Evolutionary conservation across 1,139 yeast species (phyloP), one percentile per base, ranked within the genome.

Genomic region (Kluyveromyces marxianus): DNA sequence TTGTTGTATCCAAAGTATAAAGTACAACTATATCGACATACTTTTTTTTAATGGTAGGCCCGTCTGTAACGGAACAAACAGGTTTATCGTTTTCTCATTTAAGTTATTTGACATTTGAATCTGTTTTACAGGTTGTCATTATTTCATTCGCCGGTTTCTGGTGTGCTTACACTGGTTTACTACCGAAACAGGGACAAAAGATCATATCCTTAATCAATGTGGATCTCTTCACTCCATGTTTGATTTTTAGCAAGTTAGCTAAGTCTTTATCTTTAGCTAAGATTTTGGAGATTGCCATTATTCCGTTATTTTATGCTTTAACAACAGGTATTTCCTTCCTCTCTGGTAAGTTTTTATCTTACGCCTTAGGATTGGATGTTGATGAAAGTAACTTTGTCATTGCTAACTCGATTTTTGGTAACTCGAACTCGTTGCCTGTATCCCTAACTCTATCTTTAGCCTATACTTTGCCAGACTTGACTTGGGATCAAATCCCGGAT

Each of bases 361-460:
- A 54, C 14, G 52, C 76, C 41, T 60, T 83, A 46, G 60, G 60
- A 3, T 68, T 83, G 54, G 81, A 82, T 52, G 77, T 70, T 31
- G 77, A 83, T 6, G 90, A 83, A 63, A 63, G 82, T 2, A 84
- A 83, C 62, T 83, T 82, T 53, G 89, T 83, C 41, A 79, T 87
- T 30, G 90, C 89, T 2, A 83, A 83, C 84, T 82, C 84, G 2
- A 87, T 83, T n/a, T 83, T 83, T 62, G 90, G 90, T 44, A 83
- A 83, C 60, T 82, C 89, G 44, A 83, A 83, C 63, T 81, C 88
- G 4, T 69, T 83, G 48, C 90, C 92, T 1, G 90, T 83, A 2
- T 82, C 89, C 0, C 70, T 83, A 51, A 83, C 90, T 0, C 66
- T 83, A 48, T 77, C 87, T 2, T 70, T 83, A 54, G 81, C 89